Evolutionary conservation across 768 basidiomycete species (phyloP), one percentile per base, ranked within the genome.

Genomic region (Chalciporus piperatus): DNA sequence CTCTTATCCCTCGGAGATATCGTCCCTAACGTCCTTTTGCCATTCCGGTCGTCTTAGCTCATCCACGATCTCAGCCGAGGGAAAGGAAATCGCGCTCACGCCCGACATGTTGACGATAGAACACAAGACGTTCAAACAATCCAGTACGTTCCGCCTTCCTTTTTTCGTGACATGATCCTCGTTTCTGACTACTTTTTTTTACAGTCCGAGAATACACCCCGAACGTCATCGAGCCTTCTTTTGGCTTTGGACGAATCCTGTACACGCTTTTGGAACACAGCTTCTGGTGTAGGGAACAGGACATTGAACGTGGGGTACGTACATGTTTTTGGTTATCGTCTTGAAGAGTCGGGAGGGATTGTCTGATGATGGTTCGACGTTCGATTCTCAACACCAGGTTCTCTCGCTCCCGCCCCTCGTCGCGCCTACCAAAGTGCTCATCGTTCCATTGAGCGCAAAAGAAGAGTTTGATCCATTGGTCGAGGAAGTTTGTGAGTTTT

Each of bases 211-310:
- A 98, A 72, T 97, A 81, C 72, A 92, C 85, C 49, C 97, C 96
- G 33, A 98, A 98, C 70, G 97, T 99, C 70, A 96, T 98, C 68
- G 96, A 98, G 69, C 95, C 97, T 20, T 99, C 97, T 4, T 97
- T 98, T 71, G 96, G 97, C 53, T 83, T 98, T 59, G 96, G 96
- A 48, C 92, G 96, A 48, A 97, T 98, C 62, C 76, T 98, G 41
- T 98, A 98, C 70, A 84, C 83, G 25, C 77, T 98, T 46, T 83
- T 99, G 30, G 97, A 99, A 70, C 97, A 98, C 76, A 84, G 82
- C 61, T 99, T 87, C 78, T 98, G 96, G 97, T 82, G 82, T 53
- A 84, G 97, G 66, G 94, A 92, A 64, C 83, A 90, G 62, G 96
- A 98, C 68, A 74, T 90, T 23, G 89, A 93, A 56, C 89, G 96